Conservation (phyloP, 2,329 filamentous ascomycete species). For the Epicoccum sorghinum region DNA sequence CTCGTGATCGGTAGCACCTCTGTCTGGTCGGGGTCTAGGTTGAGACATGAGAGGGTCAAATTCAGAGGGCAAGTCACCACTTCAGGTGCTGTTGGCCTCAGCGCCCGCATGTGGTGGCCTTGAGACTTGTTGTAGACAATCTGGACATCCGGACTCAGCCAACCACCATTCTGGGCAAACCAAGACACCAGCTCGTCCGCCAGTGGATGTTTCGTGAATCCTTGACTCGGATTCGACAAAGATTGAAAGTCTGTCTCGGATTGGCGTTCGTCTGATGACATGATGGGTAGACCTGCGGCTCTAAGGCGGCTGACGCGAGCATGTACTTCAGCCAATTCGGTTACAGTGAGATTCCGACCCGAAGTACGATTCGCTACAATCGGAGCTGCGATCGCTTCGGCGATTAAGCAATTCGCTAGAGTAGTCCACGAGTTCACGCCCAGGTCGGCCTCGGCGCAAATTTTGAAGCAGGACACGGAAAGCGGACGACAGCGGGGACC, state of each 20-base stretch:
- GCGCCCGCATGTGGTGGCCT: conserved; percentile 42
- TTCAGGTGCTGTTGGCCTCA: conserved; percentile 25
- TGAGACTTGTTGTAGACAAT: conserved; percentile 33
- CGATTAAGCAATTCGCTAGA: conserved; percentile 5
- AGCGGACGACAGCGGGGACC: conserved; percentile 18
- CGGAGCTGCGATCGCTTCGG: conserved; percentile 5
- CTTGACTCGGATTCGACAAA: conserved; percentile 8
- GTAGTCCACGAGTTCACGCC: conserved; percentile 21
- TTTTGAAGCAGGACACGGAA: conserved; percentile 16
- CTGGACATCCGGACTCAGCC: conserved; percentile 36
- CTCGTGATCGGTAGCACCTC: conserved; percentile 34
- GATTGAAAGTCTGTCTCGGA: not conserved
- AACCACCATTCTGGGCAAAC: conserved; percentile 42
- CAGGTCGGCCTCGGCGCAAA: conserved; percentile 22
- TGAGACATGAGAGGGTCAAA: conserved; percentile 45
- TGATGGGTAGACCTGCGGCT: conserved; percentile 12
- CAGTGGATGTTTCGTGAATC: conserved; percentile 19
- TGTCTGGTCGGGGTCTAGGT: conserved; percentile 37
- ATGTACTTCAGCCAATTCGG: conserved; percentile 6
- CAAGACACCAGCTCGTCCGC: conserved; percentile 33
- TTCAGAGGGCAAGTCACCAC: conserved; percentile 41
- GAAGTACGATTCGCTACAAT: conserved; percentile 5
- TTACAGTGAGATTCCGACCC: conserved; percentile 7
- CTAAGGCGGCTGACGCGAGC: conserved; percentile 21
- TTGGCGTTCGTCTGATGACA: conserved; percentile 17